Conservation (phyloP, 2,329 filamentous ascomycete genomes). For the Rhynchosporium agropyri region DNA sequence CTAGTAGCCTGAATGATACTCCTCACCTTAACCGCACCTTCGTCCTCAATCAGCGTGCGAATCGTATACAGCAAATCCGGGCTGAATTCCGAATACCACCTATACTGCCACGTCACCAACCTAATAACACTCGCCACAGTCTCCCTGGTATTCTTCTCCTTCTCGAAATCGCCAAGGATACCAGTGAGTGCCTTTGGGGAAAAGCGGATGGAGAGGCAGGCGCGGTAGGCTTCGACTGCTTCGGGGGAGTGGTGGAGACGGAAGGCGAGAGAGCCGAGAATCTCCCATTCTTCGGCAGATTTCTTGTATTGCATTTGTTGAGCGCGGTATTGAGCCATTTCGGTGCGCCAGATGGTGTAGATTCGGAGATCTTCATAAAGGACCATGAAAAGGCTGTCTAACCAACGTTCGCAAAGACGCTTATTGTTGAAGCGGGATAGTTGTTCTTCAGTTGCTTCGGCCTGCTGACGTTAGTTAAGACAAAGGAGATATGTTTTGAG, state of each 20-base stretch:
- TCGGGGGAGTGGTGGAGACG: conserved; percentile 91
- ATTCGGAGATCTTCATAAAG: conserved; percentile 96
- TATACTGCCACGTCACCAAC: conserved; percentile 95
- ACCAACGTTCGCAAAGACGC: conserved; percentile 93
- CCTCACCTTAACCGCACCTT: conserved; percentile 94
- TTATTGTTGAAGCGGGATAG: conserved; percentile 96
- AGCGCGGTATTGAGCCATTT: conserved; percentile 92
- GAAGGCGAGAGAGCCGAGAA: conserved; percentile 88
- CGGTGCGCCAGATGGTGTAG: conserved; percentile 98
- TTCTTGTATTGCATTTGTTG: conserved; percentile 97
- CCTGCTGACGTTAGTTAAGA: conserved; percentile 46
- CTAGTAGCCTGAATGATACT: conserved; percentile 97
- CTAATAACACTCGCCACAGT: conserved; percentile 85
- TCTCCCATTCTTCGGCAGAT: conserved; percentile 97
- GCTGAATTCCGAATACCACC: conserved; percentile 99
- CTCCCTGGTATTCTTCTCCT: conserved; percentile 75
- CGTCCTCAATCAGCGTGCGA: conserved; percentile 92
- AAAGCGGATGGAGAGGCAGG: conserved; percentile 85
- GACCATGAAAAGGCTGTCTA: conserved; percentile 99
- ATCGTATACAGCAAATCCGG: conserved; percentile 86
- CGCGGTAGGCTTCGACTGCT: conserved; percentile 88
- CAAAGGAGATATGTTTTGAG: conserved; percentile 31
- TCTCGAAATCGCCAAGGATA: conserved; percentile 78
- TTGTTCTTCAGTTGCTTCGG: conserved; percentile 66
- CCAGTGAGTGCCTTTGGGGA: conserved; percentile 90